Conservation (phyloP, 768 basidiomycete genomes). For the Macrocybe gigantea region DNA sequence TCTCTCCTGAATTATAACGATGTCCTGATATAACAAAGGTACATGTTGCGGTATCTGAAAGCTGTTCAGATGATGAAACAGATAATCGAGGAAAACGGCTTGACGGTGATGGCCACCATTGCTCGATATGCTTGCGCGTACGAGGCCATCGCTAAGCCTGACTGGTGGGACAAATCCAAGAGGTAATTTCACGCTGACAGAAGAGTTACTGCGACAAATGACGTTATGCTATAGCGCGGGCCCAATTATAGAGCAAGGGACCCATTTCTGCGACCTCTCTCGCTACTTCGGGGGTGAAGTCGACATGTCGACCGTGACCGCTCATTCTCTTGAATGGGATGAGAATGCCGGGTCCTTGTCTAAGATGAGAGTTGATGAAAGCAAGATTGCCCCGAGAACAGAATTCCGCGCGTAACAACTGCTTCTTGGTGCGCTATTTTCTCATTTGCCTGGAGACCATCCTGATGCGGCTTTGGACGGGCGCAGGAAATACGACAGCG, state of each 20-base stretch:
- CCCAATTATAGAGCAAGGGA: slow-evolving; percentile 87
- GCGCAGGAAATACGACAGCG: slow-evolving; percentile 87
- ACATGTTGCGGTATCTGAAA: slow-evolving; percentile 91
- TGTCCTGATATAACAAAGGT: slow-evolving; percentile 34
- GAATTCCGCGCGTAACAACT: slow-evolving; percentile 89
- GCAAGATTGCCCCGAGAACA: slow-evolving; percentile 79
- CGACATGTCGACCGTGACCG: slow-evolving; percentile 71
- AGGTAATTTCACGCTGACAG: slow-evolving; percentile 33
- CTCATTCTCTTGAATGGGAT: slow-evolving; percentile 90
- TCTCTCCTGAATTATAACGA: background rate
- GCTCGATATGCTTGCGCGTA: slow-evolving; percentile 93
- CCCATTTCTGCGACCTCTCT: slow-evolving; percentile 95
- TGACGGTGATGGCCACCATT: slow-evolving; percentile 94
- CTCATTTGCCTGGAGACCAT: background rate
- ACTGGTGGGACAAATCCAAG: slow-evolving; percentile 94
- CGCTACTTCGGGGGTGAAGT: slow-evolving; percentile 97
- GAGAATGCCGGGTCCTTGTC: slow-evolving; percentile 83
- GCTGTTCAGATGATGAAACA: slow-evolving; percentile 96
- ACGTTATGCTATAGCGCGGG: slow-evolving; percentile 46
- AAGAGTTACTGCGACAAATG: background rate
- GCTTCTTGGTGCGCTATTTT: slow-evolving; percentile 68
- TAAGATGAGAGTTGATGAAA: slow-evolving; percentile 81
- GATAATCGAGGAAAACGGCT: slow-evolving; percentile 89
- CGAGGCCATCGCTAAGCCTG: slow-evolving; percentile 69
- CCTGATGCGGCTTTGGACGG: background rate